phyloP scores from a whole-genome alignment of 768 basidiomycete genomes.

The Asterophora parasitica region DNA sequence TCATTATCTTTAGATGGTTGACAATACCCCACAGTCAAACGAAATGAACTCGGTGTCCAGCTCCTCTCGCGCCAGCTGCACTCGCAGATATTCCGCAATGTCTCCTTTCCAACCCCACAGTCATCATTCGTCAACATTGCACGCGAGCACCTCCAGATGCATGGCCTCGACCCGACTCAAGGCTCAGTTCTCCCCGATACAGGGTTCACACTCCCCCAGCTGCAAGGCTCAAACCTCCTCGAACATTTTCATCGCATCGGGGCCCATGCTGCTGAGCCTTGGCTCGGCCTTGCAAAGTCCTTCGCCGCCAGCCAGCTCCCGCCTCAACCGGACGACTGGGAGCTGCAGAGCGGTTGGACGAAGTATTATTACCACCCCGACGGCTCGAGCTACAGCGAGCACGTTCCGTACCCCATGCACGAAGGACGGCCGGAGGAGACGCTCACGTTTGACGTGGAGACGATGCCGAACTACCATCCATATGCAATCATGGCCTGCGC shows the following conservation, averaged over 20 bases:
- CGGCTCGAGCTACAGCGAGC: constrained; percentile 73
- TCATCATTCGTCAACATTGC: constrained; percentile 67
- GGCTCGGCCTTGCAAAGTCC: constrained; percentile 61
- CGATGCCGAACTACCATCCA: constrained; percentile 75
- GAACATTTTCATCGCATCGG: constrained; percentile 90
- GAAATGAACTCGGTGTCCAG: constrained; percentile 92
- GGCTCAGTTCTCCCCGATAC: constrained; percentile 79
- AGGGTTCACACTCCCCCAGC: constrained; percentile 73
- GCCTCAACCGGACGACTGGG: constrained; percentile 47
- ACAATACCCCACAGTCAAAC: constrained; percentile 40
- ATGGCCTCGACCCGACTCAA: constrained; percentile 75
- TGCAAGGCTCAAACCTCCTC: constrained; percentile 77
- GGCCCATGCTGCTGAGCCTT: constrained; percentile 62
- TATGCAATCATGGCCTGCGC: constrained; percentile 90
- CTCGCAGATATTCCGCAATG: constrained; percentile 73
- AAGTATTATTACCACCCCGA: constrained; percentile 69
- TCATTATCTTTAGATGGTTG: neutral
- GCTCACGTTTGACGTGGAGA: constrained; percentile 93
- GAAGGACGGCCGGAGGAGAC: constrained; percentile 62
- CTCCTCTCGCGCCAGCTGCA: constrained; percentile 81
- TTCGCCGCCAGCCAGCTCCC: constrained; percentile 55
- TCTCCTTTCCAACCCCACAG: constrained; percentile 58
- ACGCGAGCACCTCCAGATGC: constrained; percentile 71
- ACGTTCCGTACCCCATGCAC: constrained; percentile 62
- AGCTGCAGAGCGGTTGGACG: constrained; percentile 79